Conservation (phyloP, 192 early-diverging fungal species). For the Gaertneriomyces sp. region DNA sequence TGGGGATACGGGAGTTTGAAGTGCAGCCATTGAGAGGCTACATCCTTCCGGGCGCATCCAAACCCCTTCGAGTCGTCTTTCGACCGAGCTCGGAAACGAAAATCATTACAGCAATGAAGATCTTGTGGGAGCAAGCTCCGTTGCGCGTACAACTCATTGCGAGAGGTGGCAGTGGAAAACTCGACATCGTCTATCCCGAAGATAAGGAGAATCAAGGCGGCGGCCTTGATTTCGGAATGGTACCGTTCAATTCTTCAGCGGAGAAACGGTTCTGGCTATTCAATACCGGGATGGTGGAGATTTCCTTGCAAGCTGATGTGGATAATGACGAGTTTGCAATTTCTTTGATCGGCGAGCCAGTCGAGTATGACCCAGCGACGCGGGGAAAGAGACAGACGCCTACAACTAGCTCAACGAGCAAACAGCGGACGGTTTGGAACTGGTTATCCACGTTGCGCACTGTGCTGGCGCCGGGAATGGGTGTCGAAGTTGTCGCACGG, state of each 20-base stretch:
- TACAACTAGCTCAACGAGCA: background rate
- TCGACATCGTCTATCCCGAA: slow-evolving; percentile 51
- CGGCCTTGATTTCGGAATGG: slow-evolving; percentile 61
- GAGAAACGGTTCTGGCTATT: slow-evolving; percentile 56
- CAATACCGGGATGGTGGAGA: slow-evolving; percentile 57
- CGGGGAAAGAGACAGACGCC: slow-evolving; percentile 22
- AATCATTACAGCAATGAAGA: slow-evolving; percentile 45
- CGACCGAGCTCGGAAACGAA: slow-evolving; percentile 49
- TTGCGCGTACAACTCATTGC: slow-evolving; percentile 43
- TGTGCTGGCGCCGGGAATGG: slow-evolving; percentile 36
- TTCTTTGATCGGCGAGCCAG: slow-evolving; percentile 43
- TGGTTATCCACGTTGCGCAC: slow-evolving; percentile 39
- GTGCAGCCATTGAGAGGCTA: slow-evolving; percentile 53
- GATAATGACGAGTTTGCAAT: slow-evolving; percentile 52
- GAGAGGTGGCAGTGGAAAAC: slow-evolving; percentile 52
- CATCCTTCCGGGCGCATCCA: slow-evolving; percentile 41
- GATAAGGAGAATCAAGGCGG: slow-evolving; percentile 41
- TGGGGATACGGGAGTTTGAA: slow-evolving; percentile 51
- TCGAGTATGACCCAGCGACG: slow-evolving; percentile 23
- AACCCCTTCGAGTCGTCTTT: slow-evolving; percentile 46
- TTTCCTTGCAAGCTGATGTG: slow-evolving; percentile 38
- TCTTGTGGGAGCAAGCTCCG: slow-evolving; percentile 57
- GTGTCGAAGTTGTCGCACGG: slow-evolving; percentile 45
- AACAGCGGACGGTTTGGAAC: slow-evolving; percentile 41
- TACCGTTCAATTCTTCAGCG: slow-evolving; percentile 53